Percentiles rank a stretch among this genome's conserved stretches.
Evolutionary conservation across 2,329 filamentous ascomycete species (phyloP).

Genomic region (Blastomyces parvus): DNA sequence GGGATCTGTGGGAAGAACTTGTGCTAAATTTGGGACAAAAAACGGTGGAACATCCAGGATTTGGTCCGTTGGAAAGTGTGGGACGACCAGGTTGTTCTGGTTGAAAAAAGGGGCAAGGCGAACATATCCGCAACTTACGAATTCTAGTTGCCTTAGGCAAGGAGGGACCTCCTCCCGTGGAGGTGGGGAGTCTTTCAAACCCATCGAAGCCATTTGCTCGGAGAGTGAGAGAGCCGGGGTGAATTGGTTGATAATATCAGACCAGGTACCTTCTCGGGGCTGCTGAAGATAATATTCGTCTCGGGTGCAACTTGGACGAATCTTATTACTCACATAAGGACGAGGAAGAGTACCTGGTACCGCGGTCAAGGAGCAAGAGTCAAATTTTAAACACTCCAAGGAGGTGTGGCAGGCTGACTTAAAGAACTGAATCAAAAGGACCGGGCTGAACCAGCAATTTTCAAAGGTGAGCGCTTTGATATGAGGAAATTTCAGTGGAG

Average conservation of each 20-base stretch:
- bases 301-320: conserved; percentile 9
- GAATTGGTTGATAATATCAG: conserved; percentile 40
- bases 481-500: conserved; percentile 46
- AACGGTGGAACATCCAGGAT: neutral
- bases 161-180: neutral
- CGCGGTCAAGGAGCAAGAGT: conserved; percentile 56
- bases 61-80: conserved; percentile 14
- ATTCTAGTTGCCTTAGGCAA: conserved; percentile 37
- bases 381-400: conserved; percentile 48
- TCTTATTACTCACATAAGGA: conserved; percentile 11
- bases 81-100: conserved; percentile 25
- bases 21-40: neutral
- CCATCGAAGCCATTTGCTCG: conserved; percentile 24
- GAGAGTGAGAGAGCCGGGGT: conserved; percentile 40
- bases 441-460: conserved; percentile 60
- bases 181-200: conserved; percentile 20
- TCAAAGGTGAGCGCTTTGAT: conserved; percentile 52
- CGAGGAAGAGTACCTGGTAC: conserved; percentile 20
- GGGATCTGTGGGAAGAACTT: neutral
- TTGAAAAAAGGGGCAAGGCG: conserved; percentile 32
- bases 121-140: conserved; percentile 56
- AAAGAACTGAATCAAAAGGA: conserved; percentile 46
- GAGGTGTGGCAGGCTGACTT: conserved; percentile 38
- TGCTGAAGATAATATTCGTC: conserved; percentile 25
- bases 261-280: conserved; percentile 42